Conservation (phyloP, 140 eudicot species). For the Oenanthe javanica region DNA sequence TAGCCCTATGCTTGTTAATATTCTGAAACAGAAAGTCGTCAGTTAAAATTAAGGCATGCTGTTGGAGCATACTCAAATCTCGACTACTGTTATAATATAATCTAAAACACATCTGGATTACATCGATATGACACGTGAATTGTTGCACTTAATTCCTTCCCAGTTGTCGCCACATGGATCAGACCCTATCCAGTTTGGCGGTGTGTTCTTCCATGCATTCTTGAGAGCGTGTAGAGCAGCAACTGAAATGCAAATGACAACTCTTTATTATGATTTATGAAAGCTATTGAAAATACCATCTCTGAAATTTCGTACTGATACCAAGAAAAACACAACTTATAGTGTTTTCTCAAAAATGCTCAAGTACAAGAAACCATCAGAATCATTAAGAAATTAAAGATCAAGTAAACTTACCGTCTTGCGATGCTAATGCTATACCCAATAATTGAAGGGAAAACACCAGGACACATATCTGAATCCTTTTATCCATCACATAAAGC, state of each 20-base stretch:
- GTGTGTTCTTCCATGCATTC: too few species aligned
- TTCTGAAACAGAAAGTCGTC: slow-evolving; percentile 21
- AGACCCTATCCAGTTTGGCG: slow-evolving; percentile 11
- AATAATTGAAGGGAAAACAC: slow-evolving; percentile 31
- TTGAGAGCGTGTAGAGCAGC: too few species aligned
- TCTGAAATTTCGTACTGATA: background rate
- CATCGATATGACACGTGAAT: slow-evolving; percentile 31
- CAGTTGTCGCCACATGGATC: slow-evolving; percentile 71
- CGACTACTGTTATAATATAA: background rate
- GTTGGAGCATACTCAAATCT: background rate
- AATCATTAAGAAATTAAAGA: background rate
- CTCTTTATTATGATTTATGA: too few species aligned
- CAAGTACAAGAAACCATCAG: background rate
- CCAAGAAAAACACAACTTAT: background rate
- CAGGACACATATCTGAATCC: slow-evolving; percentile 24
- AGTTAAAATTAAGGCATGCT: background rate
- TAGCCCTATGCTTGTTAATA: slow-evolving; percentile 29
- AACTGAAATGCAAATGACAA: too few species aligned
- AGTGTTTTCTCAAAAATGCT: background rate
- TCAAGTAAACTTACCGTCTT: slow-evolving; percentile 22
- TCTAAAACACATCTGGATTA: background rate
- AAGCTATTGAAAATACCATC: too few species aligned
- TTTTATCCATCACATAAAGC: slow-evolving; percentile 27
- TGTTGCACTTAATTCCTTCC: slow-evolving; percentile 54
- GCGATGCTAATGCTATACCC: slow-evolving; percentile 26